Evolutionary conservation across 1,284 basidiomycete species (phyloP).

Genomic region (Marasmius oreades): DNA sequence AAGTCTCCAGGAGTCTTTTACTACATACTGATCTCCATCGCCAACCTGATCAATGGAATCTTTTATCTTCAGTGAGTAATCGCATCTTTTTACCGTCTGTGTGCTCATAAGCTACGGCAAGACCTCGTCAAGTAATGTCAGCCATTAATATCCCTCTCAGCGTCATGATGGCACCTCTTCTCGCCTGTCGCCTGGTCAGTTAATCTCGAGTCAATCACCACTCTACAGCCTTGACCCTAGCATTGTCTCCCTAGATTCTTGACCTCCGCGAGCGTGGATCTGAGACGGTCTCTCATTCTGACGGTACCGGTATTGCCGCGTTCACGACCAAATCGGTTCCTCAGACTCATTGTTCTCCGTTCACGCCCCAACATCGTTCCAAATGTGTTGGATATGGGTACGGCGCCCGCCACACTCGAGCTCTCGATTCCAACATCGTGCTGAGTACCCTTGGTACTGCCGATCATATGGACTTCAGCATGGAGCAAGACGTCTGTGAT

Average conservation of each 20-base stretch:
- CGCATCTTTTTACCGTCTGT: conserved; percentile 9
- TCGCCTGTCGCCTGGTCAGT: conserved; percentile 69
- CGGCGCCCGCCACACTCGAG: conserved; percentile 29
- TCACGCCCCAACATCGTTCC: conserved; percentile 42
- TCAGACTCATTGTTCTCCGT: conserved; percentile 43
- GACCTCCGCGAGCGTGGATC: conserved; percentile 75
- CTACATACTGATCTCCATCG: conserved; percentile 75
- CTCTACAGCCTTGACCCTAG: background rate
- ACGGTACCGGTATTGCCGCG: conserved; percentile 55
- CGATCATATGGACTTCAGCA: conserved; percentile 38
- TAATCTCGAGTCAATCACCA: background rate
- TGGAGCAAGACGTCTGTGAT: conserved; percentile 54
- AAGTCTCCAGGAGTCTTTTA: conserved; percentile 64
- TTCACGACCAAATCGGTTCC: conserved; percentile 58
- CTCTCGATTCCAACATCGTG: conserved; percentile 58
- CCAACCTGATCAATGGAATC: conserved; percentile 78
- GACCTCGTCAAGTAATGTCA: conserved; percentile 74
- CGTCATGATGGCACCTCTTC: conserved; percentile 77
- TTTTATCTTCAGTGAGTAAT: conserved; percentile 72
- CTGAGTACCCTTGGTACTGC: conserved; percentile 66
- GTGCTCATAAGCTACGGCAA: conserved; percentile 24
- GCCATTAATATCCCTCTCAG: conserved; percentile 84
- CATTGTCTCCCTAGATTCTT: conserved; percentile 47
- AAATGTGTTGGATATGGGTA: conserved; percentile 28
- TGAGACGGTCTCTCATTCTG: conserved; percentile 67